A percentile compares a stretch with the other conserved stretches of the same genome.
phyloP scores from a whole-genome alignment of 2,329 filamentous ascomycete genomes.

The Trichophyton simii region DNA sequence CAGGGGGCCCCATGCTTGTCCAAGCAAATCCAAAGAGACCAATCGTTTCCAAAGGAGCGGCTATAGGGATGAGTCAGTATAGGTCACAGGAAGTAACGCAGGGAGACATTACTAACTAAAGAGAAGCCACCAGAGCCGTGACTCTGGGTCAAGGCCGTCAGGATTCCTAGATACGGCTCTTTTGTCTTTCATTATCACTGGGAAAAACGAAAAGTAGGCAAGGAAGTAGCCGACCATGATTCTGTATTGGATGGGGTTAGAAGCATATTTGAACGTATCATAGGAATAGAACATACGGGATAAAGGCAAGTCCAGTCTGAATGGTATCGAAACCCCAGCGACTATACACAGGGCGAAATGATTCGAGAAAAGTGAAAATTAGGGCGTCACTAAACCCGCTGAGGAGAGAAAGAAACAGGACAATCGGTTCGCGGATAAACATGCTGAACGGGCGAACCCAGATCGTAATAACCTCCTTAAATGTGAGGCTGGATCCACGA shows the following conservation, averaged over 20 bases:
- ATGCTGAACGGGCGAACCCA: slow-evolving; percentile 52
- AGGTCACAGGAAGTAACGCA: background rate
- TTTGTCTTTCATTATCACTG: slow-evolving; percentile 36
- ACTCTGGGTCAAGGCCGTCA: slow-evolving; percentile 46
- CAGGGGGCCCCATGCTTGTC: slow-evolving; percentile 43
- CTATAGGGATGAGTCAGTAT: slow-evolving; percentile 13
- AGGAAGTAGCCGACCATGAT: slow-evolving; percentile 46
- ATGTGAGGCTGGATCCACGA: slow-evolving; percentile 42
- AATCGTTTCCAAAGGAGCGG: slow-evolving; percentile 45
- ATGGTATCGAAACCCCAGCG: slow-evolving; percentile 46
- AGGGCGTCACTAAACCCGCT: slow-evolving; percentile 52
- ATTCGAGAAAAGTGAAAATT: slow-evolving; percentile 55
- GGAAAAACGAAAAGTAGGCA: slow-evolving; percentile 44
- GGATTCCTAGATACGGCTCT: slow-evolving; percentile 30
- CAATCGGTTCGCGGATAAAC: slow-evolving; percentile 54
- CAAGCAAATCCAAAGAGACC: slow-evolving; percentile 51
- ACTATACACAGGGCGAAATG: slow-evolving; percentile 46
- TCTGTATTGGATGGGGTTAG: slow-evolving; percentile 8
- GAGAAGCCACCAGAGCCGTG: slow-evolving; percentile 46
- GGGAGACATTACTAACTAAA: slow-evolving; percentile 28
- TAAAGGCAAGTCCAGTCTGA: slow-evolving; percentile 40
- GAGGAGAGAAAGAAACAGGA: slow-evolving; percentile 48
- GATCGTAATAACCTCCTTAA: slow-evolving; percentile 43
- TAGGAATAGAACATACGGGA: slow-evolving; percentile 31
- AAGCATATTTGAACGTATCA: no score